Evolutionary conservation across 306 rosid species (phyloP).

Genomic region (Pyrus bretschneideri): DNA sequence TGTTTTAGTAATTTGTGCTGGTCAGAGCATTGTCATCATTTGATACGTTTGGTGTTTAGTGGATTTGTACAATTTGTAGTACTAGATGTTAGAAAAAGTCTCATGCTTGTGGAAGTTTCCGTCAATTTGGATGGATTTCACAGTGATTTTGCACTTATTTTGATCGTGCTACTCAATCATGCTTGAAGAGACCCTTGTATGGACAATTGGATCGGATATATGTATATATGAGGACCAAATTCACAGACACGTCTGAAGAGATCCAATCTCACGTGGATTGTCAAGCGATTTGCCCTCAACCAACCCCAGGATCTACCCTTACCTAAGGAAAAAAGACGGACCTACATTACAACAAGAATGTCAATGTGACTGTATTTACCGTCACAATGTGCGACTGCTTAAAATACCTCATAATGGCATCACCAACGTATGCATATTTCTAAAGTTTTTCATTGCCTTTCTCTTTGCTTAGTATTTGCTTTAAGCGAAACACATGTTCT

Average conservation of each 20-base stretch:
- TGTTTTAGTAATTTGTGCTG: too few relatives aligned
- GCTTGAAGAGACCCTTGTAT: background rate
- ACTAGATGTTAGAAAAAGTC: background rate
- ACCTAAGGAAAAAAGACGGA: too few relatives aligned
- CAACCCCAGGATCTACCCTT: background rate
- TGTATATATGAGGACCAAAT: background rate
- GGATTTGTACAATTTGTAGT: background rate
- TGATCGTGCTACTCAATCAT: slow-evolving; percentile 8
- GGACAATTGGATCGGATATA: background rate
- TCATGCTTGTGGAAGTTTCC: background rate
- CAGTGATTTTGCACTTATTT: background rate
- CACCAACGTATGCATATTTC: too few relatives aligned
- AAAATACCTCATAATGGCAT: too few relatives aligned
- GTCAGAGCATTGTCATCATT: background rate
- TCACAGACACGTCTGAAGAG: background rate
- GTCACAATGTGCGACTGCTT: too few relatives aligned
- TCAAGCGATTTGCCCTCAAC: background rate
- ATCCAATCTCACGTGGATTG: background rate
- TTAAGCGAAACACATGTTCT: too few relatives aligned
- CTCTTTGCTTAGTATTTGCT: too few relatives aligned
- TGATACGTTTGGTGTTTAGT: background rate
- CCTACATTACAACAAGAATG: too few relatives aligned
- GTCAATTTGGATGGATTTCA: background rate
- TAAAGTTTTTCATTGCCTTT: too few relatives aligned
- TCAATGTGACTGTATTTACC: too few relatives aligned